Evolutionary conservation across 73 alveolate species (phyloP).

Genomic region (Uronychia setigera): DNA sequence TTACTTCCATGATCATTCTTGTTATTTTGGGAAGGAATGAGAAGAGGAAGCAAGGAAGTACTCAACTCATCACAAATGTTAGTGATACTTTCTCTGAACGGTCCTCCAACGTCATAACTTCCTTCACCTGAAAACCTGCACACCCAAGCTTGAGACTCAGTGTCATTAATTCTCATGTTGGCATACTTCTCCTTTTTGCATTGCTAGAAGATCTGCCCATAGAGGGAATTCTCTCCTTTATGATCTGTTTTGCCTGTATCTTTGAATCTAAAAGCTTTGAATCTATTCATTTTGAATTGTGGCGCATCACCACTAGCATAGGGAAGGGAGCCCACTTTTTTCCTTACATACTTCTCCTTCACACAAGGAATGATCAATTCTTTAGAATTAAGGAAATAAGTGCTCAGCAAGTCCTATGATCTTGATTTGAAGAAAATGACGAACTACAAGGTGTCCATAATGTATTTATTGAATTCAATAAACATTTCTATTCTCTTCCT

Average conservation of each 20-base stretch:
- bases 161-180: conserved; percentile 42
- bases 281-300: conserved; percentile 34
- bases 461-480: conserved; percentile 22
- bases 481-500: conserved; percentile 36
- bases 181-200: conserved; percentile 10
- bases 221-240: conserved; percentile 65
- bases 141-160: conserved; percentile 42
- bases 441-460: conserved; percentile 19
- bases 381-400: conserved; percentile 40
- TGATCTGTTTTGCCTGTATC: conserved; percentile 68
- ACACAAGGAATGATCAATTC: conserved; percentile 47
- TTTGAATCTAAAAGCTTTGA: conserved; percentile 61
- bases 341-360: conserved; percentile 34
- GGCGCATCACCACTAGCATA: background rate
- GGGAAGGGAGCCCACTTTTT: conserved; percentile 9
- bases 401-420: conserved; percentile 9
- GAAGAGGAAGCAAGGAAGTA: conserved; percentile 78
- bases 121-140: conserved; percentile 89
- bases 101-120: conserved; percentile 96
- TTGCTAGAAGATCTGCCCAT: conserved; percentile 63
- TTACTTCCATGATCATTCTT: conserved; percentile 84
- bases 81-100: conserved; percentile 87
- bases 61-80: conserved; percentile 84
- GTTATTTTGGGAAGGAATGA: conserved; percentile 92
- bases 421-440: background rate